Evolutionary conservation across 2,329 filamentous ascomycete genomes (phyloP).

Genomic region (Scolecobasidium constrictum): DNA sequence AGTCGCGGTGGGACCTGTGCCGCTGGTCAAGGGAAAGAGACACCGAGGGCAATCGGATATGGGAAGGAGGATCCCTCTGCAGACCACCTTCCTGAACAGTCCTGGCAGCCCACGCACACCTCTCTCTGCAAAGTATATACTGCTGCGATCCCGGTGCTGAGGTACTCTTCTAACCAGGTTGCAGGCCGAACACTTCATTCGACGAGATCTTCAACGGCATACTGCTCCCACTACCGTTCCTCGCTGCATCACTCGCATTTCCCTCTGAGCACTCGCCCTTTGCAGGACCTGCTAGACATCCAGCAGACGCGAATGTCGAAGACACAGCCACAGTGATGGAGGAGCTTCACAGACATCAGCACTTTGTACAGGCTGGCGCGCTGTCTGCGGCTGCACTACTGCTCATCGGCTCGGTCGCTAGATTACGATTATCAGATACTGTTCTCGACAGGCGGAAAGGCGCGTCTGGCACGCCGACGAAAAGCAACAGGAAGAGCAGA

Average conservation of each 20-base stretch:
- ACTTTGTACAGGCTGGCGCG: conserved; percentile 32
- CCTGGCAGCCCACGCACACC: background rate
- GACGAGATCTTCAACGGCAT: conserved; percentile 38
- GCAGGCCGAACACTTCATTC: background rate
- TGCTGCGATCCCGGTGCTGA: too few species aligned
- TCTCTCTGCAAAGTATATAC: background rate
- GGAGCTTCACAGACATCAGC: conserved; percentile 12
- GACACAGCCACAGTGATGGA: conserved; percentile 1
- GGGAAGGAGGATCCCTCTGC: conserved; percentile 17
- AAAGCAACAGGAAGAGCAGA: background rate
- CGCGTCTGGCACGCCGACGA: background rate
- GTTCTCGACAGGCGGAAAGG: conserved; percentile 13
- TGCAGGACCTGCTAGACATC: background rate
- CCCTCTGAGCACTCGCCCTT: conserved; percentile 13
- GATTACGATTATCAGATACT: conserved; percentile 18
- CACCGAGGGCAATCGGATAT: conserved; percentile 35
- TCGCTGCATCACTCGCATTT: conserved; percentile 36
- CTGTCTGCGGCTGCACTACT: conserved; percentile 36
- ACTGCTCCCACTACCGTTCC: conserved; percentile 37
- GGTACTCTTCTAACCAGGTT: too few species aligned
- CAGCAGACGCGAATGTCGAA: background rate
- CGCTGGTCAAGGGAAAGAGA: conserved; percentile 3
- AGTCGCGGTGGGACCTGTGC: background rate
- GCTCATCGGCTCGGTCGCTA: conserved; percentile 30
- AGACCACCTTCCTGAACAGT: background rate